Conservation (phyloP, 1,284 basidiomycete genomes). For the Marasmius tenuissimus region DNA sequence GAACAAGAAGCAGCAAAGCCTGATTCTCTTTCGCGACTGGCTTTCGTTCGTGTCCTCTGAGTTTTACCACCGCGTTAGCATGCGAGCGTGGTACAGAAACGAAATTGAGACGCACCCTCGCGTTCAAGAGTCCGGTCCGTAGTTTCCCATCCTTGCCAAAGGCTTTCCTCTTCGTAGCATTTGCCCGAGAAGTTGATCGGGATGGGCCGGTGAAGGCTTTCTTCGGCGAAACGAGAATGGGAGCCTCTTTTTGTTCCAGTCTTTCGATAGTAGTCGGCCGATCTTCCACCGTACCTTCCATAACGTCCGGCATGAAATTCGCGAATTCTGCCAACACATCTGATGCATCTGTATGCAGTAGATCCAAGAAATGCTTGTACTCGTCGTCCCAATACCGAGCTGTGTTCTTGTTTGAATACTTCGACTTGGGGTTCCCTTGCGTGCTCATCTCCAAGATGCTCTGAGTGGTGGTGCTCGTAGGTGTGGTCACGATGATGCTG, state of each 20-base stretch:
- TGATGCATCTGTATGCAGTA: slow-evolving; percentile 91
- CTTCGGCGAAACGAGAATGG: slow-evolving; percentile 38
- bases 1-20: slow-evolving; percentile 58
- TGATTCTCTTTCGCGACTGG: slow-evolving; percentile 59
- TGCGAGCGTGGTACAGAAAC: background rate
- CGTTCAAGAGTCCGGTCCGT: slow-evolving; percentile 37
- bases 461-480: slow-evolving; percentile 81
- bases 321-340: slow-evolving; percentile 96
- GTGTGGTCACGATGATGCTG: slow-evolving; percentile 94
- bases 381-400: slow-evolving; percentile 90
- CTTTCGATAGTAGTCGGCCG: background rate
- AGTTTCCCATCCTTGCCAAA: slow-evolving; percentile 62
- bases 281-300: slow-evolving; percentile 31
- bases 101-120: slow-evolving; percentile 34
- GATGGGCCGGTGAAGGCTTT: slow-evolving; percentile 28
- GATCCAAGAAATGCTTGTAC: slow-evolving; percentile 98
- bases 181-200: slow-evolving; percentile 11
- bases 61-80: too few relatives aligned
- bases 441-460: slow-evolving; percentile 37
- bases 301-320: slow-evolving; percentile 86
- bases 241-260: slow-evolving; percentile 28
- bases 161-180: slow-evolving; percentile 45
- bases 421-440: slow-evolving; percentile 88
- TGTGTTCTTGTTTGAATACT: slow-evolving; percentile 99
- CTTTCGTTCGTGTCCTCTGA: slow-evolving; percentile 49